Conservation (phyloP, 371 early-diverging fungal species). For the Dichotomocladium elegans region DNA sequence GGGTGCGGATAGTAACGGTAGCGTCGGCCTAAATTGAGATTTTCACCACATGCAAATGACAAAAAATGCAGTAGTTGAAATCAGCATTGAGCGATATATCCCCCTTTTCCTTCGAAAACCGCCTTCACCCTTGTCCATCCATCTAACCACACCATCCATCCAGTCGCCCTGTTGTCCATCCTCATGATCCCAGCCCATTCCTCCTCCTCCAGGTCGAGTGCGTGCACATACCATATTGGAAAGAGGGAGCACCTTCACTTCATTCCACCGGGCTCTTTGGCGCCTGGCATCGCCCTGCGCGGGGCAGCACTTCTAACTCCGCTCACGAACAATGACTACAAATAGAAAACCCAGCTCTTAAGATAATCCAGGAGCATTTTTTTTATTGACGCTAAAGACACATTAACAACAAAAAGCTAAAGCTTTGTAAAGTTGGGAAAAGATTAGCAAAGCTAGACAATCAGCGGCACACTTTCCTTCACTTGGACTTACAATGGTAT, state of each 20-base stretch:
- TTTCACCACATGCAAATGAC: not conserved
- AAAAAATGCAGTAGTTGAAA: not conserved
- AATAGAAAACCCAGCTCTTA: too few species aligned
- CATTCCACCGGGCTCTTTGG: too few species aligned
- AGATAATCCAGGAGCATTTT: too few species aligned
- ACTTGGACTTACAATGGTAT: slow-evolving; percentile 79
- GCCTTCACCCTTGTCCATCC: not conserved
- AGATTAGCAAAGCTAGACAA: too few species aligned
- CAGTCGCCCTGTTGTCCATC: not conserved
- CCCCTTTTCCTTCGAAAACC: not conserved
- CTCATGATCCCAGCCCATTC: not conserved
- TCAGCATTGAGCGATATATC: not conserved
- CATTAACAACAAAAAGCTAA: too few species aligned
- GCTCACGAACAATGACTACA: too few species aligned
- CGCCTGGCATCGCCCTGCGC: too few species aligned
- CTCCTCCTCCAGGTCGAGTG: not conserved
- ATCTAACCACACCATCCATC: not conserved
- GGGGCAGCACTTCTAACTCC: too few species aligned
- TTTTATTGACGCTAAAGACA: too few species aligned
- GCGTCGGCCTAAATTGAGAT: slow-evolving; percentile 35
- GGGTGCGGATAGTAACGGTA: slow-evolving; percentile 91
- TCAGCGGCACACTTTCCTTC: too few species aligned
- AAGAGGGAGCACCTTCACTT: too few species aligned
- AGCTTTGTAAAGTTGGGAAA: too few species aligned
- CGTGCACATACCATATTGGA: not conserved